Base-by-base conservation (phyloP, 1,284 basidiomycete genomes). In the Irpex rosettiformis region DNA sequence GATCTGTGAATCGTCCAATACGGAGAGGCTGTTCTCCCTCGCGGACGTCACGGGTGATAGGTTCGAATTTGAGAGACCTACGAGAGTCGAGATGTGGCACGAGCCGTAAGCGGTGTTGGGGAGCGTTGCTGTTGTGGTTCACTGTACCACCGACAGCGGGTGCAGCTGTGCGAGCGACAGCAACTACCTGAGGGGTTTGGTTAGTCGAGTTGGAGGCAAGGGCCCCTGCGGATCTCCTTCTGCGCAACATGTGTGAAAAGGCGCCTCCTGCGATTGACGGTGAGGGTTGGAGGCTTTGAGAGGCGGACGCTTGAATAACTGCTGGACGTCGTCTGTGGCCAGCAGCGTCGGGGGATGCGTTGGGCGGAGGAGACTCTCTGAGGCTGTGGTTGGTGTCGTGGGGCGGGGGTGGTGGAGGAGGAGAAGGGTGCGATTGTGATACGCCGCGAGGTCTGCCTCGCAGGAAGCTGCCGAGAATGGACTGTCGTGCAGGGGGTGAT, bases 71-170 rank as follows among this genome's bases (percentile, higher is more conserved):
- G 13, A 98, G 85, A 0, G 93, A 93, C 54, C 94, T 86, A 16
- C 91, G 86, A 11, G 88, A 88, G 70, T 98, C 95, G 67, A 98
- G 88, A 70, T 97, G 93, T 3, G 96, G 96, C 1, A 98, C 96
- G 57, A 98, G 88, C 10, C 96, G 89, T 66, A 89, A 86, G 62
- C 86, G 84, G 64, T 86, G 83, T 28, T 56, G 43, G 52, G 52
- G 11, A 54, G 54, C 13, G 58, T 55, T 42, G 27, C 24, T 11
- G 8, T 51, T 51, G 22, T 51, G 48, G 25, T 51, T 51, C 0
- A 24, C 8, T 13, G 25, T 25, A 7, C 48, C 48, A 24, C 58
- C 56, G 33, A 56, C 60, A 4, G 60, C 58, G 33, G 60, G 62
- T n/a, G 58, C 64, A 22, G 65, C 62, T 3, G 68, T 66, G 55